A percentile compares a stretch with the other conserved stretches of the same genome.
Evolutionary conservation across 2,329 filamentous ascomycete species (phyloP).

Genomic region (Anthostomella pinea): DNA sequence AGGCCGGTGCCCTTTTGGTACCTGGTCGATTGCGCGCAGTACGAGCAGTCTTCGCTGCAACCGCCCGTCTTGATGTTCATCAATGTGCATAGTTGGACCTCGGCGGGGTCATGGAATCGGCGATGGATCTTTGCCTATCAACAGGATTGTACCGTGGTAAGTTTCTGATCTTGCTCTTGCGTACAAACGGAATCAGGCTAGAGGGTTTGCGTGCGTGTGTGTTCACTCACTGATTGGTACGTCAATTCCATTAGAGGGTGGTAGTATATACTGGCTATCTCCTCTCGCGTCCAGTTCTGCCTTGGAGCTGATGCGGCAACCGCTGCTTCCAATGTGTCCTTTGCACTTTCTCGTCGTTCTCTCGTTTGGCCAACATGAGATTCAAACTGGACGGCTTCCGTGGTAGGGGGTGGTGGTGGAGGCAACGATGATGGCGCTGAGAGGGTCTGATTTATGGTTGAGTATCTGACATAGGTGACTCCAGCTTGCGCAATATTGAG

Average conservation of each 20-base stretch:
- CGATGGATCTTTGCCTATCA: constrained; percentile 77
- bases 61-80: constrained; percentile 98
- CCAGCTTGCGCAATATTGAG: too few relatives aligned
- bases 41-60: constrained; percentile 88
- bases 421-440: too few relatives aligned
- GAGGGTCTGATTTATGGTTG: too few relatives aligned
- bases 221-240: constrained; percentile 62
- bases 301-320: constrained; percentile 60
- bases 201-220: constrained; percentile 1
- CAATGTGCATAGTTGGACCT: constrained; percentile 88
- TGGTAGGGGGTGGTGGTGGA: too few relatives aligned
- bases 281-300: constrained; percentile 76
- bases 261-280: constrained; percentile 79
- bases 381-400: too few relatives aligned
- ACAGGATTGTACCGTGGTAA: too few relatives aligned
- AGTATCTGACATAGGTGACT: too few relatives aligned
- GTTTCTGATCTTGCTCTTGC: too few relatives aligned
- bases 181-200: too few relatives aligned
- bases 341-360: too few relatives aligned
- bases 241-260: constrained; percentile 77
- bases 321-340: too few relatives aligned
- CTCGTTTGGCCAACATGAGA: too few relatives aligned
- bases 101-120: constrained; percentile 77
- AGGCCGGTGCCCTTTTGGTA: constrained; percentile 75
- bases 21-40: constrained; percentile 85